Percentiles rank a stretch among this genome's conserved stretches.
These are phyloP conservation scores for Diophrys sp. DNA, from an alignment of 73 alveolate genomes.

Conservation along the genomic window DNA sequence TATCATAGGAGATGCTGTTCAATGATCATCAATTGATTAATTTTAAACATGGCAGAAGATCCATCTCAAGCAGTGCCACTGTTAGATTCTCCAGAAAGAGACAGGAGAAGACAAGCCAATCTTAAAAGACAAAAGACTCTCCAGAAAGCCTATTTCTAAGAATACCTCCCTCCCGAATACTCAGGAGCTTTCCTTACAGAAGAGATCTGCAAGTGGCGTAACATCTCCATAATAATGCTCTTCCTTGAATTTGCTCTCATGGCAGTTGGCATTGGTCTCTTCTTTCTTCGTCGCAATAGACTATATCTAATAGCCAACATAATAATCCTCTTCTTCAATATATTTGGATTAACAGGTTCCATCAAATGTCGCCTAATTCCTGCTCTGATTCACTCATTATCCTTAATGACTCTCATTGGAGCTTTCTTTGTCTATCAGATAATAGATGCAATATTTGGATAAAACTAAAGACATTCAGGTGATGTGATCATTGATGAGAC, in stretches of 20 bases:
- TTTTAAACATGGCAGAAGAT: too few species aligned
- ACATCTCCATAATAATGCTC: neutral
- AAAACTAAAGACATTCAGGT: neutral
- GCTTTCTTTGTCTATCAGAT: neutral
- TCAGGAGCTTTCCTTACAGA: neutral
- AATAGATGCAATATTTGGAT: neutral
- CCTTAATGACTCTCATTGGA: neutral
- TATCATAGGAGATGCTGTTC: neutral
- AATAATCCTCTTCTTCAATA: too few species aligned
- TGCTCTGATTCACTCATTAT: neutral
- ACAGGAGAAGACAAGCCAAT: neutral
- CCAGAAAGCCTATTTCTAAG: neutral
- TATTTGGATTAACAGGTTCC: neutral
- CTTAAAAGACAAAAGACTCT: neutral
- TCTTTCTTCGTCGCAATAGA: neutral
- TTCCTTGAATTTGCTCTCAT: neutral
- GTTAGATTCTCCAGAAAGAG: neutral
- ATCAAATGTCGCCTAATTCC: neutral
- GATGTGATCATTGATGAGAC: neutral
- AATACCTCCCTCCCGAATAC: neutral
- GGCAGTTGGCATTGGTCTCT: neutral
- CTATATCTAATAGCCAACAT: neutral
- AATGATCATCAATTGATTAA: too few species aligned
- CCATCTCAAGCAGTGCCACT: too few species aligned
- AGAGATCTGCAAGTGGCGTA: neutral